Percentiles rank a stretch among this genome's conserved stretches.
phyloP scores from a whole-genome alignment of 2,329 filamentous ascomycete genomes.

The Teratosphaeria pseudoeucalypti region DNA sequence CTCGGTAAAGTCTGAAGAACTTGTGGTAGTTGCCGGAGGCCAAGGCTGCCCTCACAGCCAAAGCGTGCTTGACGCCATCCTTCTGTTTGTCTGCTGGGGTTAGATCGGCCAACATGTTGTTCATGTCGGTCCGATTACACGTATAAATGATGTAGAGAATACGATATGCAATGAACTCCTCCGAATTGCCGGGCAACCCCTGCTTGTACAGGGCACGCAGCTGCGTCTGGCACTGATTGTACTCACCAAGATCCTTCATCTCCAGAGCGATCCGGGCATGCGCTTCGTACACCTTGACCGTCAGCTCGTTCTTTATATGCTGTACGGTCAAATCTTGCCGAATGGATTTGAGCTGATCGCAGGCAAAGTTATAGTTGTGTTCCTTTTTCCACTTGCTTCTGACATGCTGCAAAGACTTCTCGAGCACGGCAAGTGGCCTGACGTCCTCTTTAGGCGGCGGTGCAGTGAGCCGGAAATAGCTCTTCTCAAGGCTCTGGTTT shows the following conservation, averaged over 20 bases:
- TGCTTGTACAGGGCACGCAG: constrained; percentile 81
- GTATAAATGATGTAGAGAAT: constrained; percentile 99
- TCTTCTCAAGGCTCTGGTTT: constrained; percentile 77
- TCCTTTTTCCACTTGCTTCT: constrained; percentile 93
- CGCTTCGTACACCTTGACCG: constrained; percentile 91
- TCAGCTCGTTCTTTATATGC: constrained; percentile 93
- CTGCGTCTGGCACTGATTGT: constrained; percentile 99
- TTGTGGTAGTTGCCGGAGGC: constrained; percentile 94
- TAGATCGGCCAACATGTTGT: constrained; percentile 98
- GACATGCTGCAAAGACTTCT: constrained; percentile 74
- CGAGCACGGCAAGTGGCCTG: constrained; percentile 68
- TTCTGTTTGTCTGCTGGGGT: constrained; percentile 90
- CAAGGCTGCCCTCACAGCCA: constrained; percentile 81
- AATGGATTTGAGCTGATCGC: constrained; percentile 98
- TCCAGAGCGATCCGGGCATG: constrained; percentile 95
- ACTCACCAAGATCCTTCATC: constrained; percentile 99
- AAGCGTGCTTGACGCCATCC: constrained; percentile 74
- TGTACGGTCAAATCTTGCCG: constrained; percentile 97
- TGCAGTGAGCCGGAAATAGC: constrained; percentile 85
- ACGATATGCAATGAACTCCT: constrained; percentile 98
- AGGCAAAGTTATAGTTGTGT: constrained; percentile 92
- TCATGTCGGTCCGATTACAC: constrained; percentile 94
- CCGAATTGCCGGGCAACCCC: constrained; percentile 76
- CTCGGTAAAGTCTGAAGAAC: constrained; percentile 92
- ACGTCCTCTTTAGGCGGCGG: constrained; percentile 82